Evolutionary conservation across 2,329 filamentous ascomycete species (phyloP), one percentile per base, ranked within the genome.

Genomic region (Ambrosiella xylebori): DNA sequence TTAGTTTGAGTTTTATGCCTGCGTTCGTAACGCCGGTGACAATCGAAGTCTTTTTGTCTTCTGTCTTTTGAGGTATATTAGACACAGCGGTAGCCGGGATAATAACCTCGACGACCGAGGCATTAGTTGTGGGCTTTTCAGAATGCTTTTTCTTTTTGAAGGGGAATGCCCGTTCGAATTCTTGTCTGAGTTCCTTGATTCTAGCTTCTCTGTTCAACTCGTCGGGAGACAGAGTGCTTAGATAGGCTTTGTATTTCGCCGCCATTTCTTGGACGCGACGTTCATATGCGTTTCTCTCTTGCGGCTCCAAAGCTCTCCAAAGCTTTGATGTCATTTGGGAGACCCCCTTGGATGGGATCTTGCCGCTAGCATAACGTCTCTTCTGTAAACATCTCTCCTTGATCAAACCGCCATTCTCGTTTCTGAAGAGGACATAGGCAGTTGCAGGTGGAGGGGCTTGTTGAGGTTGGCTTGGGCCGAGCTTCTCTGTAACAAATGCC

Each of bases 391-490:
- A 86, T 53, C 71, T 73, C 61, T 69, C 71, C 58, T 78, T 75
- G 7, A 79, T 81, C 19, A 70, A 69, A n/a, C 88, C 82, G 65
- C 82, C 85, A 65, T 85, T 77, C 3, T 77, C 83, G 64, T 89
- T 94, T 67, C 89, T 91, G 70, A 86, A 98, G 54, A 96, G 77
- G 36, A 95, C 77, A 69, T 95, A 97, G 0, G 91, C 86, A 66
- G 94, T 97, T 3, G 85, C 81, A 0, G 84, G 81, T 0, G 84
- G 77, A 63, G 91, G 87, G 56, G 75, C 72, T 3, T 91, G 90
- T 56, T 81, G 83, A 58, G 77, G 71, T 0, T 88, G 86, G 3
- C 85, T 80, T 15, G 85, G 79, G n/a, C 91, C 91, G 51, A 95
- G 79, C 63, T 73, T 71, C 7, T 71, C 66, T 44, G 71, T 68